Conservation (phyloP, 2,329 filamentous ascomycete species). For the Ramularia endophylla region DNA sequence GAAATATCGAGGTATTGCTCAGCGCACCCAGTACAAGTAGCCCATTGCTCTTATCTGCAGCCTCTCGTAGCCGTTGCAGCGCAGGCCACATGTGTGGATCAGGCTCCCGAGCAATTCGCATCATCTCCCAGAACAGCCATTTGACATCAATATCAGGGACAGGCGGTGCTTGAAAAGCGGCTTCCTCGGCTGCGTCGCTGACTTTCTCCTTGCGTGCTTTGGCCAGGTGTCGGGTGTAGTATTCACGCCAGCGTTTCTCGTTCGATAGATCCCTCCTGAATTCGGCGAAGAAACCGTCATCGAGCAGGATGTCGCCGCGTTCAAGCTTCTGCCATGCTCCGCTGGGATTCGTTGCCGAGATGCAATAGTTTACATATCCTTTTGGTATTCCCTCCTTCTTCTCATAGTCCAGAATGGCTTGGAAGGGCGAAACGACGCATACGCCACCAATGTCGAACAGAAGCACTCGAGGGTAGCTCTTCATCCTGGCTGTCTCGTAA, state of each 20-base stretch:
- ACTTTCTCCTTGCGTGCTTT: slow-evolving; percentile 29
- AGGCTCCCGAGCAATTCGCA: slow-evolving; percentile 61
- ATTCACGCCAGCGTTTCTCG: slow-evolving; percentile 62
- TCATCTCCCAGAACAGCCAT: slow-evolving; percentile 86
- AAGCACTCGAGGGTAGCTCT: slow-evolving; percentile 58
- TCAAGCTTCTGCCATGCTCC: slow-evolving; percentile 89
- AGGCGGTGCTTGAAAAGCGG: slow-evolving; percentile 43
- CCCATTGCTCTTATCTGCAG: slow-evolving; percentile 25
- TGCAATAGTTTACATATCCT: slow-evolving; percentile 88
- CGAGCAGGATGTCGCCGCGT: slow-evolving; percentile 71
- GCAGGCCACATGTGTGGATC: slow-evolving; percentile 90
- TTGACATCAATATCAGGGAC: slow-evolving; percentile 70
- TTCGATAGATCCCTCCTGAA: slow-evolving; percentile 72
- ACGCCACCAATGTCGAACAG: slow-evolving; percentile 97
- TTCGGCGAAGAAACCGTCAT: slow-evolving; percentile 65
- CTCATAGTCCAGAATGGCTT: slow-evolving; percentile 90
- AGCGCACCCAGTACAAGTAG: slow-evolving; percentile 72
- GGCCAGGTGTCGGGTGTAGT: slow-evolving; percentile 30
- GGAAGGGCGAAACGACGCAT: slow-evolving; percentile 86
- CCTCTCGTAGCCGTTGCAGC: slow-evolving; percentile 56
- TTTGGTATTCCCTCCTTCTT: slow-evolving; percentile 66
- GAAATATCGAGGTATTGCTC: slow-evolving; percentile 87
- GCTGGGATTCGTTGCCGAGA: slow-evolving; percentile 68
- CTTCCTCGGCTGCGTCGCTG: slow-evolving; percentile 37
- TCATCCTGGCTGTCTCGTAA: not conserved